Conservation (phyloP, 148 eudicot genomes). For the Camellia japonica region DNA sequence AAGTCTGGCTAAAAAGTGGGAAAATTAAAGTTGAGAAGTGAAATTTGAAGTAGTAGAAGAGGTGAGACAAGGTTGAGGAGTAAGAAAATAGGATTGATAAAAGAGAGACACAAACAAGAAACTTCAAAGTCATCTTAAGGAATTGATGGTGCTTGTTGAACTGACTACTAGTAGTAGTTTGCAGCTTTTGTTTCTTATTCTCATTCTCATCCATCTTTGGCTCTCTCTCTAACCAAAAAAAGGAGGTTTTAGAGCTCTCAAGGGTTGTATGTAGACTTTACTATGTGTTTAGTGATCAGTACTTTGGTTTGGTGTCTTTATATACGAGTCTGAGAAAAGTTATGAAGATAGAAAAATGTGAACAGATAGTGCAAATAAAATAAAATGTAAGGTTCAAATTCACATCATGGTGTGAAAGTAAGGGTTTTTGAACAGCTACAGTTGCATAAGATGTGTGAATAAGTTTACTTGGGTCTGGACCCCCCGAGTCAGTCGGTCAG, state of each 20-base stretch:
- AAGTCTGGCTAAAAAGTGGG: constrained; percentile 19
- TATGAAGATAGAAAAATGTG: too few species aligned
- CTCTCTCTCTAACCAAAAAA: background rate
- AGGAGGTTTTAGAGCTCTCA: background rate
- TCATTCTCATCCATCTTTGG: constrained; percentile 4
- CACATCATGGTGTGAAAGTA: too few species aligned
- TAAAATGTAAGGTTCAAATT: too few species aligned
- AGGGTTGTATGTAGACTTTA: background rate
- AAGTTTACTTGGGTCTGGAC: background rate
- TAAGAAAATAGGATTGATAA: constrained; percentile 22
- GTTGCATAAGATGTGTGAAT: background rate
- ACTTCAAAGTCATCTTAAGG: constrained; percentile 14
- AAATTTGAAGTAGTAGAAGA: constrained; percentile 14
- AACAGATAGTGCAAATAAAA: too few species aligned
- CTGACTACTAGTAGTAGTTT: background rate
- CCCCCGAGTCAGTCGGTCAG: too few species aligned
- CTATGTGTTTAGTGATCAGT: background rate
- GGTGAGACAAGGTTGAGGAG: constrained; percentile 9
- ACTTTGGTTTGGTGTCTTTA: too few species aligned
- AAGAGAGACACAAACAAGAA: constrained; percentile 22
- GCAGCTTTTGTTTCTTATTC: background rate
- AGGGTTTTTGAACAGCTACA: background rate
- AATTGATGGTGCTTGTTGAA: background rate
- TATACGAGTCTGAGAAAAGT: background rate
- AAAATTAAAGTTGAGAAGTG: constrained; percentile 13